These are phyloP conservation scores for Arabidopsis hybrid DNA, from an alignment of 441 rosid genomes.

Conservation along the genomic window DNA sequence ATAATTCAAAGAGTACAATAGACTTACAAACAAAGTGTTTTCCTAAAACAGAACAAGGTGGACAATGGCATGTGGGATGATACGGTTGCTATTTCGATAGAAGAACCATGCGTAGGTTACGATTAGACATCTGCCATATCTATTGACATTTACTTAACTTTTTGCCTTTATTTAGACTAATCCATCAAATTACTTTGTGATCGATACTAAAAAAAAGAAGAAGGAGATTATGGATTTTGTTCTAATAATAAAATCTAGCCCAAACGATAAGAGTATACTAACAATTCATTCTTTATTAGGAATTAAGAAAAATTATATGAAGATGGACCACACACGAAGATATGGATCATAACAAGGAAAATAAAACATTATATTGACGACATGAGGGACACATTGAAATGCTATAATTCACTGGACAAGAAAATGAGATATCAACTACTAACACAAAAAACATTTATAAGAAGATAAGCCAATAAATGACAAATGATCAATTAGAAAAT, in stretches of 20 bases:
- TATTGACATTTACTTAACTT: slow-evolving; percentile 2
- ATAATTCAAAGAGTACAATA: not conserved
- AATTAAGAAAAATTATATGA: not conserved
- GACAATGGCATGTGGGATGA: slow-evolving; percentile 33
- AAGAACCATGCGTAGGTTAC: slow-evolving; percentile 10
- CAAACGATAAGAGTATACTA: not conserved
- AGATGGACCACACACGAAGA: slow-evolving; percentile 37
- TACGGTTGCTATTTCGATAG: slow-evolving; percentile 9
- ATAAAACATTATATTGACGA: slow-evolving; percentile 21
- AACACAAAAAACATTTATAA: slow-evolving; percentile 9
- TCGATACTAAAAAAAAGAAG: not conserved
- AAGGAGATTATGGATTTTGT: not conserved
- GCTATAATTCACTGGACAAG: not conserved
- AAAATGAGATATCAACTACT: slow-evolving; percentile 38
- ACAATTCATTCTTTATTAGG: not conserved
- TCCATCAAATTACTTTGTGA: slow-evolving; percentile 1
- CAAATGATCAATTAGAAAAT: slow-evolving; percentile 2
- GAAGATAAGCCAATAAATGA: slow-evolving; percentile 29
- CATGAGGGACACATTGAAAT: slow-evolving; percentile 30
- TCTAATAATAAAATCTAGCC: not conserved
- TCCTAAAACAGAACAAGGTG: not conserved
- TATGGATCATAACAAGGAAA: slow-evolving; percentile 33
- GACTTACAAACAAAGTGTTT: not conserved
- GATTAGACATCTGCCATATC: slow-evolving; percentile 13
- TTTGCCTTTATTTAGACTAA: slow-evolving; percentile 26